Percentiles rank a stretch among this genome's conserved stretches.
Conservation (phyloP, 1,284 basidiomycete species). For the Thecaphora frezii region DNA sequence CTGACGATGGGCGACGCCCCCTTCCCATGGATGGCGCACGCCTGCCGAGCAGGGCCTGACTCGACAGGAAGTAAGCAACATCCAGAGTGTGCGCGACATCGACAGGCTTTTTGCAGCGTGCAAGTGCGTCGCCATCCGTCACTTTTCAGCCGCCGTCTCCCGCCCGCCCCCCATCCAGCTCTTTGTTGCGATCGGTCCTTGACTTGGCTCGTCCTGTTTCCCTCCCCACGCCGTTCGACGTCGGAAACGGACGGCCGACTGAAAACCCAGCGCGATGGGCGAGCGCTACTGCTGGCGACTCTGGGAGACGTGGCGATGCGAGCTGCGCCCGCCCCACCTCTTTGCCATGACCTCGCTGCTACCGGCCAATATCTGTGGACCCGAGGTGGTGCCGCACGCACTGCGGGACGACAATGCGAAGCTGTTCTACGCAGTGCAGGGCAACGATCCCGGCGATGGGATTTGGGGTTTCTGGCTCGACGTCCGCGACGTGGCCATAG, state of each 20-base stretch:
- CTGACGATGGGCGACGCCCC: not conserved
- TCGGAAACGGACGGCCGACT: not conserved
- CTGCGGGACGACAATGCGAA: conserved; percentile 2
- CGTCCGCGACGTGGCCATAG: conserved; percentile 1
- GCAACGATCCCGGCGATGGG: not conserved
- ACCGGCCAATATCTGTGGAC: conserved; percentile 3
- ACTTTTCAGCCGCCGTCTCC: not conserved
- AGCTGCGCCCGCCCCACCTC: not conserved
- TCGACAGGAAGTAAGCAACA: not conserved
- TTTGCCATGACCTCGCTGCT: conserved; percentile 3
- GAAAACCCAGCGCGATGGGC: not conserved
- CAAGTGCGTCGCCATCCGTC: not conserved
- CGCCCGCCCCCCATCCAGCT: too few relatives aligned
- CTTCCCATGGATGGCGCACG: not conserved
- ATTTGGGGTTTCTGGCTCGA: not conserved
- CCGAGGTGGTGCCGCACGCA: not conserved
- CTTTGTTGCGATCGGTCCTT: too few relatives aligned
- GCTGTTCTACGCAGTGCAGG: not conserved
- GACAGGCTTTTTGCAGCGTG: conserved; percentile 1
- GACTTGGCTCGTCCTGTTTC: too few relatives aligned
- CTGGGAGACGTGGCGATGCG: not conserved
- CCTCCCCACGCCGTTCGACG: not conserved
- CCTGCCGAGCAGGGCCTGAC: not conserved
- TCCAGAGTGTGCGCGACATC: not conserved
- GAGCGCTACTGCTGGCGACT: not conserved